phyloP scores from a whole-genome alignment of 1,139 yeast species.

The Lodderomyces theae region DNA sequence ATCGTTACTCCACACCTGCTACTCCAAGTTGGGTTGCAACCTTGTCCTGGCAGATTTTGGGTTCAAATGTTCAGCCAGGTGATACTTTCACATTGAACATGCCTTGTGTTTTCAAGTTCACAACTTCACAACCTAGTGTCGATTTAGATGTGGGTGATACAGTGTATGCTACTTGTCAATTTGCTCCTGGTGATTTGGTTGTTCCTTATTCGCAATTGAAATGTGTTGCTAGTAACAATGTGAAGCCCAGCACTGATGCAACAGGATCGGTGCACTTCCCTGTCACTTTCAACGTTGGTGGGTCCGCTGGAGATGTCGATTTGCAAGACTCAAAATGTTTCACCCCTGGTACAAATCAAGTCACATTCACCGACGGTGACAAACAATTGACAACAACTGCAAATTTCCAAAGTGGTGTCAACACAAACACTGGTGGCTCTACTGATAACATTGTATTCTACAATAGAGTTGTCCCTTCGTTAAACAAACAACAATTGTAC shows the following conservation, averaged over 20 bases:
- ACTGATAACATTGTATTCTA: constrained; percentile 8
- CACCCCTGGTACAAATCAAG: constrained; percentile 23
- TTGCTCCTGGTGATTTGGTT: constrained; percentile 23
- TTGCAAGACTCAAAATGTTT: constrained; percentile 20
- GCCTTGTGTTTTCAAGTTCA: constrained; percentile 33
- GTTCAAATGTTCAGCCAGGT: constrained; percentile 21
- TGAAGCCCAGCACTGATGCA: constrained; percentile 16
- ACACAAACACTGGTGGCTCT: neutral
- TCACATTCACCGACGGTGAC: constrained; percentile 28
- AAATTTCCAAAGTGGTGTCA: constrained; percentile 14
- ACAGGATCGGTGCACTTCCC: constrained; percentile 27
- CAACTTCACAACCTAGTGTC: constrained; percentile 17
- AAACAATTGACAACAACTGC: constrained; percentile 20
- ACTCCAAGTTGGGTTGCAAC: constrained; percentile 26
- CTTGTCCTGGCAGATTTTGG: constrained; percentile 24
- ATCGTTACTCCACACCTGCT: constrained; percentile 13
- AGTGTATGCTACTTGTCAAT: constrained; percentile 26
- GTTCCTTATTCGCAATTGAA: constrained; percentile 22
- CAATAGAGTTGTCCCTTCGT: constrained; percentile 17
- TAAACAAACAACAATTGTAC: constrained; percentile 17
- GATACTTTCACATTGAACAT: constrained; percentile 31
- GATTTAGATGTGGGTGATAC: constrained; percentile 18
- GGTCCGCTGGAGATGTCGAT: constrained; percentile 20
- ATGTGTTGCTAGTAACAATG: constrained; percentile 22
- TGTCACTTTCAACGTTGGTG: constrained; percentile 27